Evolutionary conservation across 2,329 filamentous ascomycete species (phyloP).

Genomic region (Clarireedia paspali): DNA sequence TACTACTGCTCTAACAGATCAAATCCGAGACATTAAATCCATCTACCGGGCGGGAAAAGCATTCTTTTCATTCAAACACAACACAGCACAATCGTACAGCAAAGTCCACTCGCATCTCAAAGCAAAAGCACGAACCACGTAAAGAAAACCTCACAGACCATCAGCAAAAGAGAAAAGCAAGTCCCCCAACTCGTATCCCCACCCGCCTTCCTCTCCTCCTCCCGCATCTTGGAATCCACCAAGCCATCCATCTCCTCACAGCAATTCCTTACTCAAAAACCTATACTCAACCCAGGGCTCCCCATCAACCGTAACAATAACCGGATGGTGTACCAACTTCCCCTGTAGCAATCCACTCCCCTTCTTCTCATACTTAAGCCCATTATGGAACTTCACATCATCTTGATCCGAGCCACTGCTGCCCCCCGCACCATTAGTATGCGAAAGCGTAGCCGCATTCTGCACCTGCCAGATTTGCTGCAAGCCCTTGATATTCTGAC

Average conservation of each 20-base stretch:
- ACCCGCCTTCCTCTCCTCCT: no score
- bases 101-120: no score
- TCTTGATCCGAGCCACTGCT: constrained; percentile 36
- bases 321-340: constrained; percentile 54
- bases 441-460: constrained; percentile 16
- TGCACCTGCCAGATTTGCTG: constrained; percentile 28
- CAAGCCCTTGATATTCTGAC: constrained; percentile 26
- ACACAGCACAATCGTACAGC: no score
- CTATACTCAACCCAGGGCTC: constrained; percentile 62
- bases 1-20: no score
- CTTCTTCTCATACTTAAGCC: constrained; percentile 57
- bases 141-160: no score
- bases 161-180: no score
- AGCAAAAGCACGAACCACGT: no score
- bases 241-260: background rate
- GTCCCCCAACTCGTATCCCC: no score
- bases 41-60: no score
- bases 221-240: no score
- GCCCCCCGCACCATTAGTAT: background rate
- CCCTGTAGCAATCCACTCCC: constrained; percentile 52
- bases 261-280: constrained; percentile 45
- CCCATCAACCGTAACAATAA: constrained; percentile 56
- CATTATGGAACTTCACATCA: constrained; percentile 46
- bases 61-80: no score
- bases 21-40: no score